Evolutionary conservation across 345 rosid species (phyloP).

Genomic region (Microthlaspi erraticum): DNA sequence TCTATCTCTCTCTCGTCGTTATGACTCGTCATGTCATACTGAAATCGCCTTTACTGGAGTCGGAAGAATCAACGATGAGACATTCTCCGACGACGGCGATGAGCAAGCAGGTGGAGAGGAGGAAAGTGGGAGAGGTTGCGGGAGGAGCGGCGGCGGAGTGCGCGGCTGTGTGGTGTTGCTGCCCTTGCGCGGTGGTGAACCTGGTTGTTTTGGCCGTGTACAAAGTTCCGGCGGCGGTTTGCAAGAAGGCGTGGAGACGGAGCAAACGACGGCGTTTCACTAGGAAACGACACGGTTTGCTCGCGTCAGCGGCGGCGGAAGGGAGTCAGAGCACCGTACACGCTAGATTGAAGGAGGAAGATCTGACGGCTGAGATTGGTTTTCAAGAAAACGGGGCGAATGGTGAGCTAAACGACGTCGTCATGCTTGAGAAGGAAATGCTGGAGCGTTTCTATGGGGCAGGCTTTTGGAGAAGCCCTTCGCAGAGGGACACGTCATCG

Average conservation of each 20-base stretch:
- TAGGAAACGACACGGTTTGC: conserved; percentile 45
- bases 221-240: conserved; percentile 67
- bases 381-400: background rate
- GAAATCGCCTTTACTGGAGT: conserved; percentile 39
- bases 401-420: conserved; percentile 29
- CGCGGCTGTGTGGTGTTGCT: conserved; percentile 74
- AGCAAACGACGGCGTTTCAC: conserved; percentile 44
- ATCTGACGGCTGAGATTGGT: conserved; percentile 35
- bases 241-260: conserved; percentile 57
- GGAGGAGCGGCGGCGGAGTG: conserved; percentile 79
- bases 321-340: conserved; percentile 33
- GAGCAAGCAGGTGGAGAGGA: conserved; percentile 29
- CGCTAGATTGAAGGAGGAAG: conserved; percentile 42
- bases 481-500: conserved; percentile 45
- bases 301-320: conserved; percentile 27
- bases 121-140: conserved; percentile 56
- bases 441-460: conserved; percentile 55
- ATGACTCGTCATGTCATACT: conserved; percentile 48
- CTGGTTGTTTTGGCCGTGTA: conserved; percentile 61
- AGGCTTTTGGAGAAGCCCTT: conserved; percentile 66
- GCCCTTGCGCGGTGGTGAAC: conserved; percentile 65
- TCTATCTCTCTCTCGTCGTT: background rate
- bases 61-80: conserved; percentile 22
- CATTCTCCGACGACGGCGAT: background rate
- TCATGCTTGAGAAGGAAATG: conserved; percentile 57